These are phyloP conservation scores for Hypoxylon sp. DNA, from an alignment of 2,329 filamentous ascomycete genomes.

Conservation along the genomic window DNA sequence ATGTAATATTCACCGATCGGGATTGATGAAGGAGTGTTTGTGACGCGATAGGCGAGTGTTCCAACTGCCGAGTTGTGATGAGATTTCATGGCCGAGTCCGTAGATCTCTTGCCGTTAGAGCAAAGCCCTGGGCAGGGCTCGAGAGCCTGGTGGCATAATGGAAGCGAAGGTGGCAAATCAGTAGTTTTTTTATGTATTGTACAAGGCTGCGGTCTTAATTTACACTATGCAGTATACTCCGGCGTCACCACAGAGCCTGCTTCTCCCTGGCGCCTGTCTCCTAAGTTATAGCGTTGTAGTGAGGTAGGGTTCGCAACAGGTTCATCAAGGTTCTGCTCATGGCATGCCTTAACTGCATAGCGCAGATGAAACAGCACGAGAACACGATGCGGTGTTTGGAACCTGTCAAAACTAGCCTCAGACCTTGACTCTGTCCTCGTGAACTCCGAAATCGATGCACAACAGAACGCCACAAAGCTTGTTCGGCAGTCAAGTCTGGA, in stretches of 20 bases:
- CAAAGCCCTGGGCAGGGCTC: slow-evolving; percentile 3
- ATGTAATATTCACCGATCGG: slow-evolving; percentile 43
- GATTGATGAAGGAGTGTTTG: slow-evolving; percentile 29
- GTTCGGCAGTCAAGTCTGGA: slow-evolving; percentile 46
- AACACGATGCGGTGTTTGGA: slow-evolving; percentile 37
- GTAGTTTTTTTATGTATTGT: slow-evolving; percentile 25
- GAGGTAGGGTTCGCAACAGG: slow-evolving; percentile 7
- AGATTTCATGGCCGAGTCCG: slow-evolving; percentile 16
- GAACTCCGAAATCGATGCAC: slow-evolving; percentile 43
- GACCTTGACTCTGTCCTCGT: slow-evolving; percentile 40
- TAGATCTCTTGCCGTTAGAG: slow-evolving; percentile 22
- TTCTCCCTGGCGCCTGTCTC: neutral
- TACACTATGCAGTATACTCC: slow-evolving; percentile 26
- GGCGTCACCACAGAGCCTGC: neutral
- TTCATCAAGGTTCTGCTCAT: slow-evolving; percentile 11
- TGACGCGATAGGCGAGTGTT: slow-evolving; percentile 30
- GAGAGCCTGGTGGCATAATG: neutral
- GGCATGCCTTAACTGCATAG: slow-evolving; percentile 18
- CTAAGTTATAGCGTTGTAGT: neutral
- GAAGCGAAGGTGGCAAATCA: slow-evolving; percentile 3
- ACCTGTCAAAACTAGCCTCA: slow-evolving; percentile 47
- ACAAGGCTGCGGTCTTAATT: slow-evolving; percentile 21
- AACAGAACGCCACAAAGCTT: slow-evolving; percentile 45
- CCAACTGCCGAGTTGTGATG: slow-evolving; percentile 30
- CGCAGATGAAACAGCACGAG: slow-evolving; percentile 35